Percentiles rank a stretch among this genome's conserved stretches.
These are phyloP conservation scores for Dendrobium nobile DNA, from an alignment of 106 monocot genomes.

Conservation along the genomic window DNA sequence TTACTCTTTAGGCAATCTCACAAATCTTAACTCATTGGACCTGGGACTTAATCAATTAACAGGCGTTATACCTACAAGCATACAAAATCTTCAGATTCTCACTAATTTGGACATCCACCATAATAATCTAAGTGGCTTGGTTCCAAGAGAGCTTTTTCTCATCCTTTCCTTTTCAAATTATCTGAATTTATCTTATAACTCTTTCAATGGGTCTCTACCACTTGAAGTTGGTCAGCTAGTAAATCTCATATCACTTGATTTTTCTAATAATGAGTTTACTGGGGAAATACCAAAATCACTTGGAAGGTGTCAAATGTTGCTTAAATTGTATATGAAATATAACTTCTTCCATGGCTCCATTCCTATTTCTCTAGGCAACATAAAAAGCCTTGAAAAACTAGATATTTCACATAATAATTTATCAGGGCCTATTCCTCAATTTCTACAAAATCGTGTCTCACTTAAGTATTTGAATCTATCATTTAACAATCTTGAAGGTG, in stretches of 20 bases:
- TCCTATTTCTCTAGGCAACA: not conserved
- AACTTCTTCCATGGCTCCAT: conserved; percentile 18
- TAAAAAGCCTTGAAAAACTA: not conserved
- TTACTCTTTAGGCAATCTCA: conserved; percentile 9
- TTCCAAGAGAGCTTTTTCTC: not conserved
- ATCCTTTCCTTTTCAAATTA: conserved; percentile 3
- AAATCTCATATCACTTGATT: not conserved
- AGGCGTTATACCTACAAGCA: conserved; percentile 2
- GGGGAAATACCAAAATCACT: conserved; percentile 9
- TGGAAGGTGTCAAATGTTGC: not conserved
- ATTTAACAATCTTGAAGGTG: conserved; percentile 22
- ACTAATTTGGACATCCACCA: not conserved
- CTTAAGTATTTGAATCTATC: conserved; percentile 17
- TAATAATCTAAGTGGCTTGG: conserved; percentile 2
- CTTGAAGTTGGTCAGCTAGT: conserved; percentile 5
- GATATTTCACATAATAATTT: conserved; percentile 20
- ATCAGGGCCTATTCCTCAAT: conserved; percentile 4
- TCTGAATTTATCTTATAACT: conserved; percentile 12
- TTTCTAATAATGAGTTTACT: conserved; percentile 8
- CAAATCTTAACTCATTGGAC: not conserved
- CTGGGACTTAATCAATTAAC: not conserved
- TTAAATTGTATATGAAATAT: conserved; percentile 2
- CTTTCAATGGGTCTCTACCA: not conserved
- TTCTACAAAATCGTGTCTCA: not conserved
- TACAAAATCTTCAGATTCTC: conserved; percentile 2